phyloP scores from a whole-genome alignment of 345 rosid species.

The Citrus reticulata region DNA sequence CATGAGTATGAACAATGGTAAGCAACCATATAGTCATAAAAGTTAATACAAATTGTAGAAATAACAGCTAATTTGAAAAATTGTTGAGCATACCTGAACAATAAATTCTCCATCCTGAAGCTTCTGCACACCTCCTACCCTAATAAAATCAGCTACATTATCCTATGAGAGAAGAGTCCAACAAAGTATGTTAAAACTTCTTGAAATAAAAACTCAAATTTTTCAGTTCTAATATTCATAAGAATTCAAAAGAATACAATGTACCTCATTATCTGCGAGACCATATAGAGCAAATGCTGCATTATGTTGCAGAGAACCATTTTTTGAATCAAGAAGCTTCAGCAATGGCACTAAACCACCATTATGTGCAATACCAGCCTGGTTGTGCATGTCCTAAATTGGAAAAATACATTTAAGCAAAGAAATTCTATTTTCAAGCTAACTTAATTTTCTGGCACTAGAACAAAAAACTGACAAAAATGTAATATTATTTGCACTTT shows the following conservation, averaged over 20 bases:
- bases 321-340: conserved; percentile 94
- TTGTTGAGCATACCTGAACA: conserved; percentile 62
- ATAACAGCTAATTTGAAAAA: conserved; percentile 8
- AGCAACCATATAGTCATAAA: conserved; percentile 1
- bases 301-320: conserved; percentile 97
- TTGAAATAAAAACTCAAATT: conserved; percentile 16
- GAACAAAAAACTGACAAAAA: not conserved
- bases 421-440: not conserved
- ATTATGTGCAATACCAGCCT: conserved; percentile 93
- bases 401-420: conserved; percentile 1
- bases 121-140: conserved; percentile 95
- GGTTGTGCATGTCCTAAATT: conserved; percentile 85
- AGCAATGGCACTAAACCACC: conserved; percentile 89
- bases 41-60: not conserved
- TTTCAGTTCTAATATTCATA: conserved; percentile 13
- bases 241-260: conserved; percentile 9
- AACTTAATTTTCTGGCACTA: not conserved
- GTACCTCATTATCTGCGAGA: conserved; percentile 98
- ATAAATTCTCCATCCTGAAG: conserved; percentile 96
- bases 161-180: conserved; percentile 53
- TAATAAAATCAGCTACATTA: conserved; percentile 90
- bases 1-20: not conserved
- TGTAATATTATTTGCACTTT: not conserved
- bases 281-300: conserved; percentile 99
- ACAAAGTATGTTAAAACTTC: not conserved